Conservation (phyloP, 305 asterid species). For the Ajuga reptans region DNA sequence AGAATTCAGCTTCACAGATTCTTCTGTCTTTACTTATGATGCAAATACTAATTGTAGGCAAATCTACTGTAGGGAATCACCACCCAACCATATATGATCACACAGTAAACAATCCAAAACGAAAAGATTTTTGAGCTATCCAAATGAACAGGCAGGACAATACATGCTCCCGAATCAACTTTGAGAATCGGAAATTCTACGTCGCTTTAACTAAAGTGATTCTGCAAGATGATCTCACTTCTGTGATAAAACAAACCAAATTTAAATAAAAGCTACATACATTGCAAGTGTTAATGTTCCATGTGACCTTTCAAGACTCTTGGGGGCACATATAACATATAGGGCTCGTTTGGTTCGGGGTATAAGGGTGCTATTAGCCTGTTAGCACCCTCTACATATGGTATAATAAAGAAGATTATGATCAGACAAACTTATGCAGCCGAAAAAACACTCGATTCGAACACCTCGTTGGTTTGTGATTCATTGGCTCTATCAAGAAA, state of each 20-base stretch:
- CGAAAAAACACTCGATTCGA: too few relatives aligned
- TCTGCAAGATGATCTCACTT: constrained; percentile 17
- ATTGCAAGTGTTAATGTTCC: neutral
- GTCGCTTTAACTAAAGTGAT: neutral
- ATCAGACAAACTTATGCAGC: too few relatives aligned
- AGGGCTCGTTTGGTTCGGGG: too few relatives aligned
- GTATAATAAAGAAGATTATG: too few relatives aligned
- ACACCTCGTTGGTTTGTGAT: too few relatives aligned
- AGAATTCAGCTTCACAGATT: neutral
- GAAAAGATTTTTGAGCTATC: constrained; percentile 21
- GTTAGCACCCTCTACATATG: too few relatives aligned
- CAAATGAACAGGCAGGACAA: neutral
- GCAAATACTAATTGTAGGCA: neutral
- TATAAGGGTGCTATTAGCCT: too few relatives aligned
- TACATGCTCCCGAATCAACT: neutral
- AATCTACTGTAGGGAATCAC: neutral
- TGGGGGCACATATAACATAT: neutral
- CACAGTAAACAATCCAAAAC: too few relatives aligned
- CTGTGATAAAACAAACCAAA: neutral
- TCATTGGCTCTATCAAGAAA: too few relatives aligned
- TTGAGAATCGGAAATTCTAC: neutral
- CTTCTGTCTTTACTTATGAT: neutral
- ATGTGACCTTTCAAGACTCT: constrained; percentile 22
- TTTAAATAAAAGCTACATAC: constrained; percentile 2
- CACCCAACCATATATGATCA: neutral